phyloP scores from a whole-genome alignment of 2,329 filamentous ascomycete species.

The Gaeumannomyces tritici region DNA sequence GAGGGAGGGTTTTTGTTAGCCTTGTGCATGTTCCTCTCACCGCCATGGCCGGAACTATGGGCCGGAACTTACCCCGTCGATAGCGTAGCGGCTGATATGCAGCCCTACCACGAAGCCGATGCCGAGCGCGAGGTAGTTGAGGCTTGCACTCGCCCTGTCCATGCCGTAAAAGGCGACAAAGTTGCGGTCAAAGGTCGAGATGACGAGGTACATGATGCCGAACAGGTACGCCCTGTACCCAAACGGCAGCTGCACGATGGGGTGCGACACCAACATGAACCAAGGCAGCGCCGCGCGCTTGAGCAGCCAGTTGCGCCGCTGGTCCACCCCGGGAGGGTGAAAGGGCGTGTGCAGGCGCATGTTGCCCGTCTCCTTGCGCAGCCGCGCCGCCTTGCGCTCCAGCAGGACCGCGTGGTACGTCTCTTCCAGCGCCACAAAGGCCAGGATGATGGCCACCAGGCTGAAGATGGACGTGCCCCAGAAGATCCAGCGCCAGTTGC shows the following conservation, averaged over 20 bases:
- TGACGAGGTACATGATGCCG: constrained; percentile 36
- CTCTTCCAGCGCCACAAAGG: constrained; percentile 44
- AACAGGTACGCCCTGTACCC: constrained; percentile 34
- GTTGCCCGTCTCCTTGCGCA: constrained; percentile 50
- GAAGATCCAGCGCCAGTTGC: constrained; percentile 63
- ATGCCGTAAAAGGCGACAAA: not conserved
- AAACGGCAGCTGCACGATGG: constrained; percentile 40
- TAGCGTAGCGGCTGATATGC: constrained; percentile 30
- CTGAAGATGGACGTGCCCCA: constrained; percentile 51
- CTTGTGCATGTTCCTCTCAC: no score
- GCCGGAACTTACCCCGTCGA: not conserved
- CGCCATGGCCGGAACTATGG: no score
- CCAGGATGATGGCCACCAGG: constrained; percentile 45
- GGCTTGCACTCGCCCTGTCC: constrained; percentile 19
- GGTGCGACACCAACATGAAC: constrained; percentile 39
- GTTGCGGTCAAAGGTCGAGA: not conserved
- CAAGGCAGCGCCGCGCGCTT: constrained; percentile 31
- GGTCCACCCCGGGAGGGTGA: constrained; percentile 28
- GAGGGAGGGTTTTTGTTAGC: no score
- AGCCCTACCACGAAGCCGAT: constrained; percentile 23
- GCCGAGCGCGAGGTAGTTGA: constrained; percentile 27
- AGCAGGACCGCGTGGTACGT: constrained; percentile 25
- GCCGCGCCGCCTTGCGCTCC: constrained; percentile 24
- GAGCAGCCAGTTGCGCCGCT: not conserved
- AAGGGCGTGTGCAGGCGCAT: constrained; percentile 35